Evolutionary conservation across 805 yeast genomes (phyloP), one percentile per base, ranked within the genome.

Genomic region (Kurtzmaniella fragi): DNA sequence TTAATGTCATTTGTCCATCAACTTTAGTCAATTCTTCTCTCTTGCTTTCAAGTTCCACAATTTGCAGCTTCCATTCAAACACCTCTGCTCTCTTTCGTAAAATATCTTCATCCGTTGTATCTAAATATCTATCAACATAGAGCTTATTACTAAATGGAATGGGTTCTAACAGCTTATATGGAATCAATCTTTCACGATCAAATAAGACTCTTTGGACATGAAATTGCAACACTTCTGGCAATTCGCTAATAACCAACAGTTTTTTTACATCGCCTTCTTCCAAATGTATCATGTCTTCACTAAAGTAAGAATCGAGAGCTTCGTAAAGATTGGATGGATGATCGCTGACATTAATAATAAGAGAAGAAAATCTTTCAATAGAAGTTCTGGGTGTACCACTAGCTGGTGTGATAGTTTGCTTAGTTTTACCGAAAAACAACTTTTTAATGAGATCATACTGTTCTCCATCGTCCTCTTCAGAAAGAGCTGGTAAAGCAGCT

Each of bases 121-220:
- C 87, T 59, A 87, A 65, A 54, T 90, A 93, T 43, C 97, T 71
- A 62, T 93, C 99, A 75, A 93, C 77, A 56, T 84, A 90, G 7
- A 93, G 61, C 9, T 70, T 77, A 38, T 87, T 85, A 23, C 80
- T 77, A 54, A 89, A 88, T 3, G 90, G 90, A 35, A 93, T 70
- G 7, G 89, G 95, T 41, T 84, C 89, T 32, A 77, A 73, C 2
- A 89, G 82, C 56, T 93, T 93, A 53, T 86, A 86, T 0, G 95
- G 87, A 60, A 82, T 74, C 37, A 81, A 71, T 11, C 75, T 62
- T 39, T 71, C 82, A 33, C 89, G 71, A 54, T 93, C 96, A 57
- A 82, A 93, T 56, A 87, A 86, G 1, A 93, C 98, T 54, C 99
- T 73, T 61, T 90, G 98, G 6, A 93, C 85, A 56, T 93, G 99